Evolutionary conservation across 1,139 yeast genomes (phyloP).

Genomic region (Suhomyces wounanorum): DNA sequence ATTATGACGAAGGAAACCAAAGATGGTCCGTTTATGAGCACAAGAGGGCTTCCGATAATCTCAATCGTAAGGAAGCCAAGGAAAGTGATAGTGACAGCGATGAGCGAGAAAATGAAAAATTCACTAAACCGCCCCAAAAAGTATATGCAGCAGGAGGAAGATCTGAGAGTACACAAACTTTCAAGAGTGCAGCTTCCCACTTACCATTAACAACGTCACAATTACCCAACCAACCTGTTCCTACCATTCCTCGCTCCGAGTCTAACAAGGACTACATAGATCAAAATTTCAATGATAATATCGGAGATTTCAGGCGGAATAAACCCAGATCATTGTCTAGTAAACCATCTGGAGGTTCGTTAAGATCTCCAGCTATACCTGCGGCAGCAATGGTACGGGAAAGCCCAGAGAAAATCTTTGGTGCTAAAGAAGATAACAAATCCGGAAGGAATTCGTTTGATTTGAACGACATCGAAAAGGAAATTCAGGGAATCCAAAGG

Average conservation of each 20-base stretch:
- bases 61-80: neutral
- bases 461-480: conserved; percentile 14
- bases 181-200: conserved; percentile 11
- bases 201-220: conserved; percentile 5
- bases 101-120: neutral
- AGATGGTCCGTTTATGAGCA: conserved; percentile 34
- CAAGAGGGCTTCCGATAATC: conserved; percentile 14
- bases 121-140: conserved; percentile 1
- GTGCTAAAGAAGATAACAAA: neutral
- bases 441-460: conserved; percentile 9
- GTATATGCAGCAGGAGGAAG: conserved; percentile 4
- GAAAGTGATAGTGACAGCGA: conserved; percentile 12
- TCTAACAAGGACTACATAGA: conserved; percentile 14
- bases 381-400: conserved; percentile 8
- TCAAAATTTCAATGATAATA: conserved; percentile 16
- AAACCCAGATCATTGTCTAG: conserved; percentile 15
- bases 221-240: conserved; percentile 2
- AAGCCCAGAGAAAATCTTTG: conserved; percentile 3
- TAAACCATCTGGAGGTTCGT: conserved; percentile 10
- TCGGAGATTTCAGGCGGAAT: conserved; percentile 19
- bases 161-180: conserved; percentile 10
- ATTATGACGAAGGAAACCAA: conserved; percentile 27
- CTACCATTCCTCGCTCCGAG: conserved; percentile 9
- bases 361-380: conserved; percentile 8
- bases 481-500: conserved; percentile 8